Base-by-base conservation (phyloP, 371 early-diverging fungal species). In the Circinella minor region DNA sequence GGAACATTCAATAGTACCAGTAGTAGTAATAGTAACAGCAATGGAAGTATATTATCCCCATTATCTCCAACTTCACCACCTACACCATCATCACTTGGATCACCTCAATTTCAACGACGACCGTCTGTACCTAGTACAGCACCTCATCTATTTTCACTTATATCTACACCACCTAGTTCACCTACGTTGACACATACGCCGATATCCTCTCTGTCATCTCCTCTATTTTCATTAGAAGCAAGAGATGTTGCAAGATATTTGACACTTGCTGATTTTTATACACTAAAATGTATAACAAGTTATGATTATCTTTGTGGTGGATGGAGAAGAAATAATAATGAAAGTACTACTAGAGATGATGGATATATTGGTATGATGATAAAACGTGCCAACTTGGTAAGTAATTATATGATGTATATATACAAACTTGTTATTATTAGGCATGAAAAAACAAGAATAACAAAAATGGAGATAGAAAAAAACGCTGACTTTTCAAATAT, bases 261-360 rank as follows among this genome's bases (percentile, higher is more conserved):
- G 54, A 84, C 84, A 1, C 57, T 84, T 13, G 82, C 78, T 10
- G 84, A 84, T 61, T 84, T 81, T 55, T 75, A 76, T 54, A 64
- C 76, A 0, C 60, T 84, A 11, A 81, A 84, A 48, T 80, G 80
- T 36, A 80, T 81, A 18, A 80, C 81, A 4, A 62, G 72, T 1
- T 72, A 79, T 60, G 84, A 84, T 36, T 80, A 77, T 59, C 43
- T 84, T 43, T 61, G 60, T n/a, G 75, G 78, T 0, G 47, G 49
- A 4, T 75, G 79, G 74, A 66, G 71, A n/a, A 65, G 71, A 3
- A 46, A 36, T 5, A 49, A 15, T 37, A 51, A 48, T 15, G n/a
- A 36, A 43, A 55, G 36, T 36, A 8, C 20, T 55, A 15, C 36
- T 3, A 34, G 47, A 43, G 69, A 36, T 14, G 65, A 43, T 63